A percentile compares a stretch with the other conserved stretches of the same genome.
These are phyloP conservation scores for Euphorbia pulcherrima DNA, from an alignment of 345 rosid species.

Conservation along the genomic window DNA sequence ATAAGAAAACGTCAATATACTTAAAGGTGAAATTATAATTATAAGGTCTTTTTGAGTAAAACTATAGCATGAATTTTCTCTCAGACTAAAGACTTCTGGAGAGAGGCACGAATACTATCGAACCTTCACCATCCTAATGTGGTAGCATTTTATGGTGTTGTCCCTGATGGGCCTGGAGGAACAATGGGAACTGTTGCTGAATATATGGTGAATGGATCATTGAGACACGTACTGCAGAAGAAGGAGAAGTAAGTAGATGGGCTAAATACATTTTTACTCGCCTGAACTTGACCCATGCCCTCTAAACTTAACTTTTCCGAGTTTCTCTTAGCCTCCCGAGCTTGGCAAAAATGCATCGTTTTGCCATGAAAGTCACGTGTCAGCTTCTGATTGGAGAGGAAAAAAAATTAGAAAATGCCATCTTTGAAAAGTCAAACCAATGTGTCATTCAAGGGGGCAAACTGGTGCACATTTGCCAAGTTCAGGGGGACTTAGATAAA, in stretches of 20 bases:
- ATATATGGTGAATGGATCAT: slow-evolving; percentile 85
- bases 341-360: too few relatives aligned
- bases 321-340: too few relatives aligned
- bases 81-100: slow-evolving; percentile 83
- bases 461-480: too few relatives aligned
- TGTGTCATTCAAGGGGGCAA: too few relatives aligned
- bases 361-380: too few relatives aligned
- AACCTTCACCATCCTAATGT: slow-evolving; percentile 95
- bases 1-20: not conserved
- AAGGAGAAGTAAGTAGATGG: slow-evolving; percentile 65
- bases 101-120: slow-evolving; percentile 82
- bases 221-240: slow-evolving; percentile 65
- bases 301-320: too few relatives aligned
- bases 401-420: too few relatives aligned
- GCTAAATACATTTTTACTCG: too few relatives aligned
- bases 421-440: too few relatives aligned
- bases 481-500: too few relatives aligned
- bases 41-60: slow-evolving; percentile 9
- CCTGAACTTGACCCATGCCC: too few relatives aligned
- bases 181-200: slow-evolving; percentile 89
- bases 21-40: not conserved
- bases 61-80: not conserved
- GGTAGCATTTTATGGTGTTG: slow-evolving; percentile 88
- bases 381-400: too few relatives aligned
- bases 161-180: slow-evolving; percentile 82